phyloP scores from a whole-genome alignment of 176 grass and related monocot species.

The Carex littledalei region DNA sequence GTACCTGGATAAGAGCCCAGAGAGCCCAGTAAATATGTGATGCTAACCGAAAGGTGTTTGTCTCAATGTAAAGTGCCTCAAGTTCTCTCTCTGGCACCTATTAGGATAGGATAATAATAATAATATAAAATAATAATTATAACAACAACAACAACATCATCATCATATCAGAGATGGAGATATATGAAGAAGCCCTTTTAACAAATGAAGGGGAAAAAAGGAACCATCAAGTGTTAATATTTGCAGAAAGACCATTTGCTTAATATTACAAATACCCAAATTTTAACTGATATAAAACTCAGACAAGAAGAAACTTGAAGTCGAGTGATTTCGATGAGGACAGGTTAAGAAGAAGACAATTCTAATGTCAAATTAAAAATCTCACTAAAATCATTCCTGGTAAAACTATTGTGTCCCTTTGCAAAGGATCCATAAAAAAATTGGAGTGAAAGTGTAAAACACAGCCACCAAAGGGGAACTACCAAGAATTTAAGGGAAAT shows the following conservation, averaged over 20 bases:
- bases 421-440: neutral
- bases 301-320: neutral
- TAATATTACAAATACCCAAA: neutral
- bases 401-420: neutral
- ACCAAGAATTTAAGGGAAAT: neutral
- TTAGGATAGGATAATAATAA: neutral
- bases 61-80: slow-evolving; percentile 67
- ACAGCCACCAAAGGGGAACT: neutral
- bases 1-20: slow-evolving; percentile 95
- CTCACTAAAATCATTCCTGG: neutral
- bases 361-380: neutral
- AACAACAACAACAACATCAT: too few relatives aligned
- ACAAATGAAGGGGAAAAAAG: neutral
- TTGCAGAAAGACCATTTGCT: neutral
- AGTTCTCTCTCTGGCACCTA: slow-evolving; percentile 57
- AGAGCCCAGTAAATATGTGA: slow-evolving; percentile 89
- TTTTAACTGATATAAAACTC: neutral
- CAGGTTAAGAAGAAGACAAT: neutral
- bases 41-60: slow-evolving; percentile 85
- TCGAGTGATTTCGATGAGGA: neutral
- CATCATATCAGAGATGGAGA: neutral
- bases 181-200: neutral
- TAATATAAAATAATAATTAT: neutral
- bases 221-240: neutral
- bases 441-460: neutral